Conservation (phyloP, 164 flowering plant genomes). For the Taxillus chinensis region DNA sequence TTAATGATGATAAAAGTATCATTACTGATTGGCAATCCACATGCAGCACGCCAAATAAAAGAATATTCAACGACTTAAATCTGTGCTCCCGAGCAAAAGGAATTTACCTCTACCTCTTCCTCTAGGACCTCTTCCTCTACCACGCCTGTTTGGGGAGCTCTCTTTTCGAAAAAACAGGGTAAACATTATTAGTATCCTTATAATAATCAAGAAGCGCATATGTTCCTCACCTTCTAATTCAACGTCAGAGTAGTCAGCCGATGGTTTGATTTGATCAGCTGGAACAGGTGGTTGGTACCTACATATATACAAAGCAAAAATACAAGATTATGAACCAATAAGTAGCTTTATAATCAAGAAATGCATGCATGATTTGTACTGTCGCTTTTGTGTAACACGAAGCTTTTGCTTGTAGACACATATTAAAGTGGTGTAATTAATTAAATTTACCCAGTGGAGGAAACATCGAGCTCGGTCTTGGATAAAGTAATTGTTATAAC, state of each 20-base stretch:
- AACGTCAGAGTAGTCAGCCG: constrained; percentile 14
- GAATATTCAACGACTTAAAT: too few relatives aligned
- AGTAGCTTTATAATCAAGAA: too few relatives aligned
- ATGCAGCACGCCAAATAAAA: not conserved
- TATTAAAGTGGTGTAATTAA: too few relatives aligned
- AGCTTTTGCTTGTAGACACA: too few relatives aligned
- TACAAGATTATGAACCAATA: not conserved
- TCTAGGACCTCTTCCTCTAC: constrained; percentile 32
- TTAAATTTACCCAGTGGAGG: constrained; percentile 39
- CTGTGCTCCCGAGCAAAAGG: not conserved
- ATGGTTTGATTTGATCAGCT: constrained; percentile 53
- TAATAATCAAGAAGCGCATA: not conserved
- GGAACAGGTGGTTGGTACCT: constrained; percentile 63
- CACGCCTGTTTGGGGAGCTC: constrained; percentile 27
- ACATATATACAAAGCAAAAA: constrained; percentile 1
- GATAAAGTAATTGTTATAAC: constrained; percentile 54
- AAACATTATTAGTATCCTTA: not conserved
- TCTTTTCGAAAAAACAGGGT: constrained; percentile 10
- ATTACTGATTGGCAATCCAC: too few relatives aligned
- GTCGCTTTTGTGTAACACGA: too few relatives aligned
- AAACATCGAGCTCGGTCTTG: constrained; percentile 43
- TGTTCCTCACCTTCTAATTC: constrained; percentile 48
- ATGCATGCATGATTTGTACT: too few relatives aligned
- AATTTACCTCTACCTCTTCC: constrained; percentile 20
- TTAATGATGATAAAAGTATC: too few relatives aligned